These are phyloP conservation scores for Rhizophora apiculata DNA, from an alignment of 345 rosid genomes.

Conservation along the genomic window DNA sequence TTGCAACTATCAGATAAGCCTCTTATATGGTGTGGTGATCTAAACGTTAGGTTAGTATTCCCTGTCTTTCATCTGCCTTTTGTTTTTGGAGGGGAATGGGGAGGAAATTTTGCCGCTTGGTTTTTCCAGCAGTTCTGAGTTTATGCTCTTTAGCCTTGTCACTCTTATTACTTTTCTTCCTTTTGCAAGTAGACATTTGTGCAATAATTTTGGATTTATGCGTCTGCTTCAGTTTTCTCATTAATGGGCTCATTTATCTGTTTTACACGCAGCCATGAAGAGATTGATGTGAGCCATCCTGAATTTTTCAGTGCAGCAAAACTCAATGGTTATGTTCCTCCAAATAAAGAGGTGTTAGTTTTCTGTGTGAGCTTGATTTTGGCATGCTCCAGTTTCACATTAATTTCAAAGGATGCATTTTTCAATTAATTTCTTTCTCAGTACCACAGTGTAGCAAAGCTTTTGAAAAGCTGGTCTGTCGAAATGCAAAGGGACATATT, in stretches of 20 bases:
- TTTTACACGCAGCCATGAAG: conserved; percentile 69
- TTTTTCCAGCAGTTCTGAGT: too few species aligned
- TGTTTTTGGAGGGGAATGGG: background rate
- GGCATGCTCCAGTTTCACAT: background rate
- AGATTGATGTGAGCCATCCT: conserved; percentile 90
- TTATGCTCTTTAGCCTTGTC: background rate
- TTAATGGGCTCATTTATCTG: conserved; percentile 6
- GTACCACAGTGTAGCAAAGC: background rate
- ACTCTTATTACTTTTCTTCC: background rate
- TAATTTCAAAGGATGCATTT: background rate
- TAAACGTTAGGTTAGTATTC: conserved; percentile 71
- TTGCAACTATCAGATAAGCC: conserved; percentile 66
- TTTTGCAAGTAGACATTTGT: conserved; percentile 2
- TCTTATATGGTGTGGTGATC: conserved; percentile 96
- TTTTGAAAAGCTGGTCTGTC: conserved; percentile 3
- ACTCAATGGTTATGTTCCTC: conserved; percentile 88
- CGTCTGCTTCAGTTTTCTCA: conserved; percentile 3
- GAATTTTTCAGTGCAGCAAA: conserved; percentile 87
- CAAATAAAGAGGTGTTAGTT: conserved; percentile 64
- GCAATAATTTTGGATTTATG: background rate
- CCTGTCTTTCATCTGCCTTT: background rate
- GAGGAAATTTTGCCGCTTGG: background rate
- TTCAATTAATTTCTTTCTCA: conserved; percentile 12
- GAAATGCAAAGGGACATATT: conserved; percentile 1
- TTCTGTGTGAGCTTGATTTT: conserved; percentile 13